Conservation (phyloP, 176 grass and related monocot genomes). For the Raddia distichophylla region DNA sequence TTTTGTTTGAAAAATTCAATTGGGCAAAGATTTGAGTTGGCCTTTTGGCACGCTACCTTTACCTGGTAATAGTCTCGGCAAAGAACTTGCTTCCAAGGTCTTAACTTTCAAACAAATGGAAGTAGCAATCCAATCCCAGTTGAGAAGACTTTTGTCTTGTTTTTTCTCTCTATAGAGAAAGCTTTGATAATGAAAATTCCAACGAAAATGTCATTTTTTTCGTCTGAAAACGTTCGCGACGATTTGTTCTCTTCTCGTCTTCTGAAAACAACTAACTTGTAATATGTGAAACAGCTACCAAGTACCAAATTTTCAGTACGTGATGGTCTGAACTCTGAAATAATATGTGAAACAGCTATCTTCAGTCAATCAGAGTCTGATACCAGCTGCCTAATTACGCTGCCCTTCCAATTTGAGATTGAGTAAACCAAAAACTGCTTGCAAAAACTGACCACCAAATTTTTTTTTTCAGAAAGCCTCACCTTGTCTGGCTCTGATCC, state of each 20-base stretch:
- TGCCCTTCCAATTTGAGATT: neutral
- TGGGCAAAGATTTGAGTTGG: neutral
- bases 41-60: slow-evolving; percentile 9
- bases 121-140: neutral
- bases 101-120: neutral
- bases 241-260: neutral
- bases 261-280: neutral
- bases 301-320: neutral
- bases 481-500: slow-evolving; percentile 1
- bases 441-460: neutral
- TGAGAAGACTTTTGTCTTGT: neutral
- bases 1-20: neutral
- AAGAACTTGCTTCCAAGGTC: neutral
- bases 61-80: neutral
- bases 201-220: neutral
- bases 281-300: too few relatives aligned
- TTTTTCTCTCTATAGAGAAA: neutral
- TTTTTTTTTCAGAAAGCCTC: slow-evolving; percentile 4
- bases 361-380: neutral
- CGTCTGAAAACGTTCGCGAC: neutral
- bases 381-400: neutral
- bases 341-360: neutral
- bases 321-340: neutral
- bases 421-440: neutral
- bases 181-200: neutral